Base-by-base conservation (phyloP, 805 yeast genomes). In the Komagataella kurtzmanii region DNA sequence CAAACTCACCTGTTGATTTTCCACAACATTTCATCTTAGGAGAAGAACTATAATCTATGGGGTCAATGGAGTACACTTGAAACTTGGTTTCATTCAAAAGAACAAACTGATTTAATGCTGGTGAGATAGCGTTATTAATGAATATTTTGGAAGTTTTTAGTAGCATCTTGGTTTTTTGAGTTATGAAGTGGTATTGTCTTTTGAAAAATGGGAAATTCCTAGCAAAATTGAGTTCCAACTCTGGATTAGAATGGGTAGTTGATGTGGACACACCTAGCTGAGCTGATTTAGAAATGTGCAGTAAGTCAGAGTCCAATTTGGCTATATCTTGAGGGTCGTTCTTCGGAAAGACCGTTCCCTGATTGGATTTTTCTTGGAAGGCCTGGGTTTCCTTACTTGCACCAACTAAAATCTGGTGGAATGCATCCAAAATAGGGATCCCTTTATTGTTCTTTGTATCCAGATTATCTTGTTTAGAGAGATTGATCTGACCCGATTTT, bases 191-290 rank as follows among this genome's bases (percentile, higher is more conserved):
- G 49, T 73, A 71, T 49, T 77, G 72, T 55, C 77, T 82, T 54
- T 96, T 73, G 61, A 84, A 86, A 52, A 81, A 78, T 0, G 97
- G 97, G 65, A 88, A 89, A 58, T 91, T 87, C 58, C 81, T 84
- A 5, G 83, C 81, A 63, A 82, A 88, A 51, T 80, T 73, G 51
- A 76, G 72, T 61, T 87, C 96, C 55, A 81, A 3, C n/a, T 21
- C n/a, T 23, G 23, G 36, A 24, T 24, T 23, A 46, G 12, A 18
- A 23, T 18, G 24, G 19, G 7, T 10, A 5, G 5, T 10, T 30
- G 40, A 30, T 14, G 40, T 30, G 12, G 40, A 14, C 3, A 4
- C 12, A 10, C 40, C 40, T 30, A 30, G 14, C n/a, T 30, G 40
- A 30, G 40, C 40, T 30, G 40, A 30, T 30, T 30, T 30, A 5